Percentiles rank a stretch among this genome's conserved stretches.
Evolutionary conservation across 192 early-diverging fungal genomes (phyloP).

Genomic region (Podila epigama): DNA sequence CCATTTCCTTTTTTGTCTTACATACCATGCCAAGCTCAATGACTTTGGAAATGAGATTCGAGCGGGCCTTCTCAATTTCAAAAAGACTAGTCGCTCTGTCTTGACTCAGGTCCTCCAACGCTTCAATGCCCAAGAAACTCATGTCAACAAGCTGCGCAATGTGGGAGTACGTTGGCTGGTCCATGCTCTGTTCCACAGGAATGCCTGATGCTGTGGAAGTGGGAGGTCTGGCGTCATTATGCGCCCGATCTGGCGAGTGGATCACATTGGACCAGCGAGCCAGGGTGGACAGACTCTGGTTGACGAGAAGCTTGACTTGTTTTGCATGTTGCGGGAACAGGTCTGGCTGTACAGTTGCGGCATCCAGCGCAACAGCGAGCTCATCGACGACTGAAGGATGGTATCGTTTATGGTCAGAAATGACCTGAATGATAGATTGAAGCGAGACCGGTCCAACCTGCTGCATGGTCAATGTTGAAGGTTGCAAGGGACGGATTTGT

Average conservation of each 20-base stretch:
- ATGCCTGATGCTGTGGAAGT: neutral
- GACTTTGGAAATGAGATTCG: slow-evolving; percentile 58
- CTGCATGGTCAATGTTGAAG: no score
- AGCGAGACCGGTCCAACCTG: neutral
- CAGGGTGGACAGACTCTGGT: slow-evolving; percentile 19
- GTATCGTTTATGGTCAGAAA: slow-evolving; percentile 20
- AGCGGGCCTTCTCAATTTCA: slow-evolving; percentile 61
- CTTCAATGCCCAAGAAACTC: slow-evolving; percentile 15
- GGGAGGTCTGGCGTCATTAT: neutral
- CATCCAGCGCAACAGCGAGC: neutral
- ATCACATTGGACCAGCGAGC: slow-evolving; percentile 33
- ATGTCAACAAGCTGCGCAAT: slow-evolving; percentile 33
- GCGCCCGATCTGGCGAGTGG: neutral
- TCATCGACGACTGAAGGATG: slow-evolving; percentile 8
- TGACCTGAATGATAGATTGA: slow-evolving; percentile 7
- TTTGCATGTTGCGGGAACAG: neutral
- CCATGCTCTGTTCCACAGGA: neutral
- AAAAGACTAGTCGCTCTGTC: slow-evolving; percentile 9
- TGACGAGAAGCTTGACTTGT: slow-evolving; percentile 36
- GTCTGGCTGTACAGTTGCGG: neutral
- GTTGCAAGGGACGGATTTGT: no score
- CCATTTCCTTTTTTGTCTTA: no score
- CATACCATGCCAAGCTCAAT: slow-evolving; percentile 60
- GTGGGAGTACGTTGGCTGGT: slow-evolving; percentile 26
- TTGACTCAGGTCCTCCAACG: slow-evolving; percentile 10